Percentiles rank a stretch among this genome's conserved stretches.
Evolutionary conservation across 352 stramenopile genomes (phyloP).

Genomic region (Sclerospora graminicola): DNA sequence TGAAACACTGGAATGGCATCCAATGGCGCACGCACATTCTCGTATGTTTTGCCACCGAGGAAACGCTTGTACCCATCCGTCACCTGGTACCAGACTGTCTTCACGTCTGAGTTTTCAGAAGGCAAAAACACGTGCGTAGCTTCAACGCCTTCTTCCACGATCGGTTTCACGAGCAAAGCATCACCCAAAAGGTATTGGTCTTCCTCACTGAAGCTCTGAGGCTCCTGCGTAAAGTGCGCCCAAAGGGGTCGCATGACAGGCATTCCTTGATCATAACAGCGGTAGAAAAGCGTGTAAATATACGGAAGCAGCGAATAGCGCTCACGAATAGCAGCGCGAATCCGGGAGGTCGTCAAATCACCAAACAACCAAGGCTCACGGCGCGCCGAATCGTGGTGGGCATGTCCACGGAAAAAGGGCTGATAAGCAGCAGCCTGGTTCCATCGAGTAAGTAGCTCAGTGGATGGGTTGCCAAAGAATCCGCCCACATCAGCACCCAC

Average conservation of each 20-base stretch:
- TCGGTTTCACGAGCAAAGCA: conserved; percentile 94
- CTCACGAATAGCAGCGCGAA: conserved; percentile 88
- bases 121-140: conserved; percentile 88
- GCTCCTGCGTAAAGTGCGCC: conserved; percentile 91
- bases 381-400: conserved; percentile 97
- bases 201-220: conserved; percentile 80
- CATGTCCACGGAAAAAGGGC: conserved; percentile 98
- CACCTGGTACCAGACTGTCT: conserved; percentile 89
- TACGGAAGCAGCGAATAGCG: conserved; percentile 96
- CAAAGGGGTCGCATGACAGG: conserved; percentile 93
- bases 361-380: conserved; percentile 98
- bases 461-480: conserved; percentile 97
- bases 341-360: conserved; percentile 84
- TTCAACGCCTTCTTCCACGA: conserved; percentile 79
- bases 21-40: conserved; percentile 71
- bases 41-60: conserved; percentile 42
- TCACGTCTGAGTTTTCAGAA: conserved; percentile 11
- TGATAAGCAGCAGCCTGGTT: conserved; percentile 94
- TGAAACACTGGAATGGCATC: conserved; percentile 97
- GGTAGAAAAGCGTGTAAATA: conserved; percentile 87
- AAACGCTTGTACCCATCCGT: conserved; percentile 51
- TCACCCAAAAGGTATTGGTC: conserved; percentile 93
- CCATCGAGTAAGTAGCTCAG: conserved; percentile 95
- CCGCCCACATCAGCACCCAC: conserved; percentile 96
- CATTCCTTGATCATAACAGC: conserved; percentile 46